Percentiles rank a stretch among this genome's conserved stretches.
phyloP scores from a whole-genome alignment of 2,329 filamentous ascomycete genomes.

The Pseudogymnoascus sp. region DNA sequence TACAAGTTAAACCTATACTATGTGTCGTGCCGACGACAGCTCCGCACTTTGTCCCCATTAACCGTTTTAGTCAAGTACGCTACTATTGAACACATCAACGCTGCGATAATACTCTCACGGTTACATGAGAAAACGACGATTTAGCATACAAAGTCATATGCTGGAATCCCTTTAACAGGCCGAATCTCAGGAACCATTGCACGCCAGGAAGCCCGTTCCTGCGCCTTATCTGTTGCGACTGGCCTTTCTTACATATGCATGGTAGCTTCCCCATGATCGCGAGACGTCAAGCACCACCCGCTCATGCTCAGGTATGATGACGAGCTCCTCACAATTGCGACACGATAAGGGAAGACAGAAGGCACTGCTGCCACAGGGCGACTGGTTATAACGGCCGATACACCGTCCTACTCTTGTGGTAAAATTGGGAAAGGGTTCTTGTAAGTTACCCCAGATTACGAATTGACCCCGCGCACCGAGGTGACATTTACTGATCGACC shows the following conservation, averaged over 20 bases:
- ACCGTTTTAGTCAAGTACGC: conserved; percentile 6
- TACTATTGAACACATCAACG: conserved; percentile 7
- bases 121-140: background rate
- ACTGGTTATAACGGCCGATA: conserved; percentile 1
- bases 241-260: background rate
- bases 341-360: conserved; percentile 5
- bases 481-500: background rate
- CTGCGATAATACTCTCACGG: background rate
- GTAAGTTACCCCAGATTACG: conserved; percentile 4
- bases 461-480: conserved; percentile 2
- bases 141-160: background rate
- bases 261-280: conserved; percentile 6
- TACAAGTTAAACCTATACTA: background rate
- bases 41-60: conserved; percentile 6
- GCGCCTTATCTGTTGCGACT: background rate
- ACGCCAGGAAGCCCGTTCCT: background rate
- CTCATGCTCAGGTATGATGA: conserved; percentile 6
- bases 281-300: conserved; percentile 1
- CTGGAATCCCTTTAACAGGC: background rate
- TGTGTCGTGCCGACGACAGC: conserved; percentile 6
- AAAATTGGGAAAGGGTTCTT: background rate
- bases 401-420: background rate
- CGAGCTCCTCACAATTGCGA: conserved; percentile 6
- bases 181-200: background rate
- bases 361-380: conserved; percentile 2